phyloP scores from a whole-genome alignment of 148 eudicot species.

The Fagopyrum esculentum region DNA sequence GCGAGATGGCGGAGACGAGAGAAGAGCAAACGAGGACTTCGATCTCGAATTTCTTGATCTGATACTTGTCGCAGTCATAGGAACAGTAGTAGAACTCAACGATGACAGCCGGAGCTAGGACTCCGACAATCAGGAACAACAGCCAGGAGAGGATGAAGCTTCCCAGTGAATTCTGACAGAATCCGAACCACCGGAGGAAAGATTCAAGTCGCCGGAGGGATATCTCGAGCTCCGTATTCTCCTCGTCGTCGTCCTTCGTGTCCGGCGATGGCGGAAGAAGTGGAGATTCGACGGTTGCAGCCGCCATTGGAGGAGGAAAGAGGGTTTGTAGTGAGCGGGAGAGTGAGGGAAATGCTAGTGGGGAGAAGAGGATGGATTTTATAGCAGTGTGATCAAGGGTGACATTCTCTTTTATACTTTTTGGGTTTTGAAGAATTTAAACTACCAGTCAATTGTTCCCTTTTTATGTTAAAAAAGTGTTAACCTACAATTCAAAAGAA shows the following conservation, averaged over 20 bases:
- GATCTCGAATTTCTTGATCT: conserved; percentile 50
- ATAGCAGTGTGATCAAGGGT: background rate
- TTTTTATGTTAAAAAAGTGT: background rate
- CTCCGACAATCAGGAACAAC: conserved; percentile 35
- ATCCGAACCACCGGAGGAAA: conserved; percentile 43
- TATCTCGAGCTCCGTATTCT: conserved; percentile 12
- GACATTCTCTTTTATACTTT: background rate
- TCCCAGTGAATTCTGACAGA: conserved; percentile 31
- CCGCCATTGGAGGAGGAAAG: conserved; percentile 13
- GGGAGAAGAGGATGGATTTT: background rate
- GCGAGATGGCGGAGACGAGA: conserved; percentile 41
- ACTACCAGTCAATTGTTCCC: background rate
- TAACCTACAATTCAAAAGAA: background rate
- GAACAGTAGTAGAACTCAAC: conserved; percentile 35
- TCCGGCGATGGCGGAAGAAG: background rate
- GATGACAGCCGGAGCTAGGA: conserved; percentile 34
- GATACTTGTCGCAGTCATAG: conserved; percentile 31
- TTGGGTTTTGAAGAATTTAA: background rate
- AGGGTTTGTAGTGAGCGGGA: background rate
- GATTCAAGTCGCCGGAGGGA: conserved; percentile 16
- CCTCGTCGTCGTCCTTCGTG: background rate
- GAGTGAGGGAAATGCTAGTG: background rate
- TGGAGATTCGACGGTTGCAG: background rate
- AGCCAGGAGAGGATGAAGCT: conserved; percentile 32
- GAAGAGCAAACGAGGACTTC: conserved; percentile 47